Percentiles rank a stretch among this genome's conserved stretches.
These are phyloP conservation scores for Candolleomyces aberdarensis DNA, from an alignment of 768 basidiomycete genomes.

Conservation along the genomic window DNA sequence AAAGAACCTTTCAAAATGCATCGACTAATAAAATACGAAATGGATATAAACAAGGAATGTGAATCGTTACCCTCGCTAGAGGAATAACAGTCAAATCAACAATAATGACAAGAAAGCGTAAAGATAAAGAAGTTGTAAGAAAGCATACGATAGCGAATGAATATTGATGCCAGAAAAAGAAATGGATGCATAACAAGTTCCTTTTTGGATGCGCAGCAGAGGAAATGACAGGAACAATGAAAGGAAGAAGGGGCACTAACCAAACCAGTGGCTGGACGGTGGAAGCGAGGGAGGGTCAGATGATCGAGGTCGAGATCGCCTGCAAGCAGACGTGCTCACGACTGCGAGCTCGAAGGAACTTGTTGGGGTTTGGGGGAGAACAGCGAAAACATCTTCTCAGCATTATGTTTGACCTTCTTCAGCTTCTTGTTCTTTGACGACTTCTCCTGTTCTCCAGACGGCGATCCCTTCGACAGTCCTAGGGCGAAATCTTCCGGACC, in stretches of 20 bases:
- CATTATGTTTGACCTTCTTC: conserved; percentile 85
- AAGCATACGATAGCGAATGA: conserved; percentile 9
- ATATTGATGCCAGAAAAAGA: background rate
- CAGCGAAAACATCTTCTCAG: conserved; percentile 80
- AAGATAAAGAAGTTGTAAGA: background rate
- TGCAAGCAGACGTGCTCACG: background rate
- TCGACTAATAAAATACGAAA: background rate
- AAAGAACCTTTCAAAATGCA: background rate
- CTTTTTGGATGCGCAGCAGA: background rate
- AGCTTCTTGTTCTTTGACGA: conserved; percentile 64
- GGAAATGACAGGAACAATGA: background rate
- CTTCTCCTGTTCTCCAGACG: conserved; percentile 49
- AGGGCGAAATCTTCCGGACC: conserved; percentile 16
- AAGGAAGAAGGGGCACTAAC: background rate
- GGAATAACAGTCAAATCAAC: background rate
- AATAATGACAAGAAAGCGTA: background rate
- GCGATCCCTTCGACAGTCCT: conserved; percentile 18
- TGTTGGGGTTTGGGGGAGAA: conserved; percentile 38
- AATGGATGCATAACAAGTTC: background rate
- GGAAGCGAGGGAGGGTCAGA: background rate
- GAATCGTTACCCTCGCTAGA: background rate
- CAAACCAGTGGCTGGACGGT: background rate
- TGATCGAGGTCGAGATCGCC: background rate
- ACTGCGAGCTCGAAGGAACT: background rate
- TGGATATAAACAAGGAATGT: background rate